Conservation (phyloP, 306 rosid genomes). For the Sesbania bispinosa region DNA sequence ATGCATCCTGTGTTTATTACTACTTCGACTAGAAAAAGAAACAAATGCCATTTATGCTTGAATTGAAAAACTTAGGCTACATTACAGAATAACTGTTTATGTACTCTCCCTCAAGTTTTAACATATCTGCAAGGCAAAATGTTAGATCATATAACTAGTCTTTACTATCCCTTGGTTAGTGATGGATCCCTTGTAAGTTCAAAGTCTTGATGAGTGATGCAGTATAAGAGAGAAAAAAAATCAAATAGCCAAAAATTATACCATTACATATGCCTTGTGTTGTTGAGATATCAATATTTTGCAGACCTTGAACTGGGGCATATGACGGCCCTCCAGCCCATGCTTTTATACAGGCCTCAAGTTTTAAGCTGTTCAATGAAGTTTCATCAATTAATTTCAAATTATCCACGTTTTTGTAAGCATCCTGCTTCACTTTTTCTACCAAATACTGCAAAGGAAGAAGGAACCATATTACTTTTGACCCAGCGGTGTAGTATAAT, state of each 20-base stretch:
- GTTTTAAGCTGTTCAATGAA: constrained; percentile 6
- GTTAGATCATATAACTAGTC: neutral
- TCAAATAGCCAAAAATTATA: neutral
- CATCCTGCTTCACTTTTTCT: constrained; percentile 37
- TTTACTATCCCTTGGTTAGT: neutral
- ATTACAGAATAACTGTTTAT: neutral
- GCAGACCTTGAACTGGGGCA: constrained; percentile 28
- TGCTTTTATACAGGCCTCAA: constrained; percentile 17
- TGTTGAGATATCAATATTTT: neutral
- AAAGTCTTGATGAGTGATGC: neutral
- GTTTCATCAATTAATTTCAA: constrained; percentile 25
- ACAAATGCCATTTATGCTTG: neutral
- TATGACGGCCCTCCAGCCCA: constrained; percentile 11
- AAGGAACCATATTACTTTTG: neutral
- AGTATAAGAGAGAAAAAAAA: neutral
- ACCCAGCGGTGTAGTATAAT: neutral
- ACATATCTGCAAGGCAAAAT: neutral
- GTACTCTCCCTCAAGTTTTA: neutral
- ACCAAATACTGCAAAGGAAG: constrained; percentile 38
- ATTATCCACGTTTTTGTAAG: constrained; percentile 30
- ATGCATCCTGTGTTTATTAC: no score
- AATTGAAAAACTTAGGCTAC: neutral
- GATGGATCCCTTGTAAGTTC: neutral
- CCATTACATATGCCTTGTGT: constrained; percentile 33
- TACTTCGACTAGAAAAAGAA: neutral